Base-by-base conservation (phyloP, 2,329 filamentous ascomycete genomes). In the Penicillium palitans region DNA sequence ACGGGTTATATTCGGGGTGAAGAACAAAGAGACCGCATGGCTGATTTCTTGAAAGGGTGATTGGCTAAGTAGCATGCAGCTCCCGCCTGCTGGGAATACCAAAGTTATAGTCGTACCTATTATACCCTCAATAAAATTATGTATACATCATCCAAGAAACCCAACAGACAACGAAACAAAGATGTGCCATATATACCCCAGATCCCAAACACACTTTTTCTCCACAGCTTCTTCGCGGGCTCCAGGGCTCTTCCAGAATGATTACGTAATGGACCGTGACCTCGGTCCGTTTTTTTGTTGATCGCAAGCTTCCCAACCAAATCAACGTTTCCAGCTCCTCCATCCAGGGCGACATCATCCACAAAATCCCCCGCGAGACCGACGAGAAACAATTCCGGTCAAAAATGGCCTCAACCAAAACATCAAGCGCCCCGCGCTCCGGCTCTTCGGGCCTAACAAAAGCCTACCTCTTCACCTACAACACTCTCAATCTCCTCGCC, bases 381-480 rank as follows among this genome's bases (percentile, higher is more conserved):
- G 25, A 29, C 24, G 31, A 57, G 27, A 27, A 24, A 24, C 19
- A 12, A n/a, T 2, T 33, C 42, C 25, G 61, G 33, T 58, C 39
- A 48, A 53, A 24, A 60, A 69, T 65, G 59, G 44, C 63, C 17
- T 57, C 51, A 37, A 17, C 62, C 52, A 59, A 56, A 61, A 55
- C 51, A 8, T 49, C 57, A 57, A 27, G 50, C 49, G 54, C 58
- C 49, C 52, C 53, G 35, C 61, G 61, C 49, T 55, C 60, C 41
- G 58, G 71, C 47, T 63, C 78, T 35, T 79, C 78, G 53, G 77
- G 78, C 60, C 68, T 81, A 61, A 87, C 85, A 74, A 83, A 79
- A 56, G 79, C 78, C 71, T 96, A 97, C 79, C 86, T 98, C 54
- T 83, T 93, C 70, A 79, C 87, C 67, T 99, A 98, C 84, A 98